Base-by-base conservation (phyloP, 2,329 filamentous ascomycete species). In the Exophiala aquamarina region DNA sequence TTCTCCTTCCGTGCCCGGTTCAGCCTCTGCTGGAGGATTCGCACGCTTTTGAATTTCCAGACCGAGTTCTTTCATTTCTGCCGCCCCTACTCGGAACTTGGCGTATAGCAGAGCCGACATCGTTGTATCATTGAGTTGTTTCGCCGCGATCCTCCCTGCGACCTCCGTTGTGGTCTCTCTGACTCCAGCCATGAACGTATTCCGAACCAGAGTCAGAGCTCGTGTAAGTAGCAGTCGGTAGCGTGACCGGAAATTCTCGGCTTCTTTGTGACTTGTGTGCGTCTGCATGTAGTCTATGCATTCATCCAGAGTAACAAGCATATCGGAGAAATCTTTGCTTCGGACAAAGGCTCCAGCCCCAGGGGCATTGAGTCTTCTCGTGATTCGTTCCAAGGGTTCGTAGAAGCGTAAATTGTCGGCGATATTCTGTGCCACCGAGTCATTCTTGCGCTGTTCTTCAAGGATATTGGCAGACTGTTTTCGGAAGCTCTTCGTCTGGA, bases 401-500 rank as follows among this genome's bases (percentile, higher is more conserved):
- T 98, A 98, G 68, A 95, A 96, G 63, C 91, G 84, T n/a, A 96
- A 74, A 59, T 96, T 94, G 18, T 88, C 87, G 19, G 88, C 86
- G 47, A 98, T 86, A 49, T 90, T 85, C 57, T 94, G 82, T 2
- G 90, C 89, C 33, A 98, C 77, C 56, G 78, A 79, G 52, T 88
- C 83, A 32, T 96, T 77, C 18, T 87, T 82, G 59, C 79, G 82
- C 69, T 97, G 90, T 60, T 95, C 91, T 1, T 80, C 75, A 21
- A 97, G 72, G 2, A 98, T 76, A 47, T 89, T 87, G 63, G 96
- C 89, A 68, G 93, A 98, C 67, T 95, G 90, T 37, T 86, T 82
- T 64, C 91, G 88, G 71, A 98, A 97, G 11, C 87, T 85, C n/a
- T 86, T 88, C 0, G 93, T 98, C 70, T 97, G 92, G 8, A 81